These are phyloP conservation scores for Mortierella sp. DNA, from an alignment of 371 early-diverging fungal genomes.

Conservation along the genomic window DNA sequence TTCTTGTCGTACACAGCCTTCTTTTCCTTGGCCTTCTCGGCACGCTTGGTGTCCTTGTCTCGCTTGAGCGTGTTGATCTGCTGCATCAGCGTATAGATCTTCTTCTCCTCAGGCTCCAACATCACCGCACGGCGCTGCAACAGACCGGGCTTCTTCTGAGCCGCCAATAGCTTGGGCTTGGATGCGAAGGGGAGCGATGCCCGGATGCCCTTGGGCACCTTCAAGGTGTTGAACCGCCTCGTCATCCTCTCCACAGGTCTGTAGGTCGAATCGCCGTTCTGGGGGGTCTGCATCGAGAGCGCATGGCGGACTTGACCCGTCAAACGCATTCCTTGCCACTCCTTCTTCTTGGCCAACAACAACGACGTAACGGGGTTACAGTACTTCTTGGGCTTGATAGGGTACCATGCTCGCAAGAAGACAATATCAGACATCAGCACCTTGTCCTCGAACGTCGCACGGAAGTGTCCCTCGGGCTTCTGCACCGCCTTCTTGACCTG, in stretches of 20 bases:
- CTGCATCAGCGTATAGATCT: slow-evolving; percentile 85
- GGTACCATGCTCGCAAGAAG: slow-evolving; percentile 98
- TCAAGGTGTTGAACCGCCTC: slow-evolving; percentile 88
- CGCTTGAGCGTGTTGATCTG: slow-evolving; percentile 90
- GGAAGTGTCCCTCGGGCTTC: slow-evolving; percentile 95
- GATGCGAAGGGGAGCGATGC: slow-evolving; percentile 91
- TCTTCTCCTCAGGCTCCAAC: slow-evolving; percentile 90
- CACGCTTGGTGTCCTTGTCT: slow-evolving; percentile 85
- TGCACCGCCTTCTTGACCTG: slow-evolving; percentile 95
- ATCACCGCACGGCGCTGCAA: slow-evolving; percentile 88
- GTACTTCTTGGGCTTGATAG: slow-evolving; percentile 92
- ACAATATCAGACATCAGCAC: slow-evolving; percentile 97
- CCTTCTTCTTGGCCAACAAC: slow-evolving; percentile 75
- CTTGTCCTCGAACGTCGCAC: slow-evolving; percentile 99
- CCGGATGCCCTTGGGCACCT: slow-evolving; percentile 87
- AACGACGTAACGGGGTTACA: slow-evolving; percentile 97
- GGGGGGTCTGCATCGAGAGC: slow-evolving; percentile 73
- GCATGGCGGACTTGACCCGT: slow-evolving; percentile 92
- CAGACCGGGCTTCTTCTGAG: slow-evolving; percentile 63
- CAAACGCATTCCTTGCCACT: slow-evolving; percentile 93
- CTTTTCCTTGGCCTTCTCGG: slow-evolving; percentile 72
- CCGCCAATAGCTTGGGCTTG: slow-evolving; percentile 83
- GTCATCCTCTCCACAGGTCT: slow-evolving; percentile 87
- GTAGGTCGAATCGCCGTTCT: slow-evolving; percentile 87
- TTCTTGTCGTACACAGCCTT: slow-evolving; percentile 65